Evolutionary conservation across 2,329 filamentous ascomycete genomes (phyloP).

Genomic region (Aspergillus novofumigatus): DNA sequence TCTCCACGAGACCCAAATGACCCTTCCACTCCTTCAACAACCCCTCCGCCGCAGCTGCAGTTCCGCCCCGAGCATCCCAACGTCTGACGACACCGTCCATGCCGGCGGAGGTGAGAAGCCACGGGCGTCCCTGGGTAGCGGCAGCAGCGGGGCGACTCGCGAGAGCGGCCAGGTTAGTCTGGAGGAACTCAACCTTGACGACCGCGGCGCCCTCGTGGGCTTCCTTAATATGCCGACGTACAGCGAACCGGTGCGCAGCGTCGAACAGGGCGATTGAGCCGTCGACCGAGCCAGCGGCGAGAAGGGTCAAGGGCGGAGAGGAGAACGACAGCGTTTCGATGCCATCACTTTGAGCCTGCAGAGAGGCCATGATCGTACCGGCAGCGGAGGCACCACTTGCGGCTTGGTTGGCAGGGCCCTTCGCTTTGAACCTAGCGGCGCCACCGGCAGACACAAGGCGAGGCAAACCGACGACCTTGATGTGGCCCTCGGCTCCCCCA

Average conservation of each 20-base stretch:
- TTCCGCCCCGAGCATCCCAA: constrained; percentile 76
- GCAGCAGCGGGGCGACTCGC: constrained; percentile 23
- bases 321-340: constrained; percentile 72
- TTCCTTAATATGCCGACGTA: constrained; percentile 74
- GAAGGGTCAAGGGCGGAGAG: constrained; percentile 55
- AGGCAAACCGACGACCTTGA: constrained; percentile 81
- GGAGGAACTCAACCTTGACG: constrained; percentile 86
- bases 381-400: constrained; percentile 43
- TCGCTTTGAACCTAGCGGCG: constrained; percentile 49
- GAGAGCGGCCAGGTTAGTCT: constrained; percentile 37
- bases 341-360: constrained; percentile 73
- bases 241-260: constrained; percentile 76
- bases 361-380: constrained; percentile 72
- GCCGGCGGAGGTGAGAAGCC: constrained; percentile 77
- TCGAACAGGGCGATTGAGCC: constrained; percentile 80
- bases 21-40: constrained; percentile 85
- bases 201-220: constrained; percentile 87
- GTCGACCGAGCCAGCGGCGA: constrained; percentile 62
- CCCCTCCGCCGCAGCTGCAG: constrained; percentile 62
- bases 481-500: constrained; percentile 80
- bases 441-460: constrained; percentile 45
- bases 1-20: constrained; percentile 51
- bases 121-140: constrained; percentile 48
- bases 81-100: constrained; percentile 87
- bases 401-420: constrained; percentile 37